Evolutionary conservation across 2,329 filamentous ascomycete species (phyloP).

Genomic region (Gremmenia infestans): DNA sequence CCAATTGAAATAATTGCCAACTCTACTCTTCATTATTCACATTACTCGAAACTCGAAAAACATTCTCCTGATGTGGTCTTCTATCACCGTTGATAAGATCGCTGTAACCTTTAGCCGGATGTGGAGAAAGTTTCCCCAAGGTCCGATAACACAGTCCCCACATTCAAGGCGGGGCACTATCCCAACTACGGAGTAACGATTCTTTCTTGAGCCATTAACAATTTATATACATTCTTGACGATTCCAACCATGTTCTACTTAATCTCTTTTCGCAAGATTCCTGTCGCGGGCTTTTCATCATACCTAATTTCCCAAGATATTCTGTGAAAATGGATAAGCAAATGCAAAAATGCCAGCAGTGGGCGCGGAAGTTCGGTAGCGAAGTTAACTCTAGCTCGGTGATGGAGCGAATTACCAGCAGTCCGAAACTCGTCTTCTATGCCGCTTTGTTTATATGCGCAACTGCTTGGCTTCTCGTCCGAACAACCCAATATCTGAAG

Average conservation of each 20-base stretch:
- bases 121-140: conserved; percentile 23
- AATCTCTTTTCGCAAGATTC: background rate
- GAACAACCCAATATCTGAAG: conserved; percentile 17
- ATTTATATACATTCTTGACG: conserved; percentile 11
- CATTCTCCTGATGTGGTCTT: conserved; percentile 21
- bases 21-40: background rate
- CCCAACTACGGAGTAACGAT: conserved; percentile 2
- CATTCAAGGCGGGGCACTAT: conserved; percentile 14
- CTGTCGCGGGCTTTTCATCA: background rate
- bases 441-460: conserved; percentile 12
- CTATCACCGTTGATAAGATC: conserved; percentile 8
- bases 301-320: background rate
- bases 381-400: conserved; percentile 7
- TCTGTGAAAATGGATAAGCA: conserved; percentile 13
- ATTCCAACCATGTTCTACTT: conserved; percentile 2
- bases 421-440: conserved; percentile 21
- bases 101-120: conserved; percentile 20
- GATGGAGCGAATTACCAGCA: conserved; percentile 7
- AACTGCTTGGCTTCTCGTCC: conserved; percentile 21
- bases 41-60: background rate
- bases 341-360: conserved; percentile 10
- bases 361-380: conserved; percentile 6
- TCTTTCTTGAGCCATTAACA: conserved; percentile 4
- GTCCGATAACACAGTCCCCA: conserved; percentile 17
- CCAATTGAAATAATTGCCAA: background rate